Percentiles rank a stretch among this genome's conserved stretches.
Evolutionary conservation across 139 green algal genomes (phyloP).

Genomic region (Penium margaritaceum): DNA sequence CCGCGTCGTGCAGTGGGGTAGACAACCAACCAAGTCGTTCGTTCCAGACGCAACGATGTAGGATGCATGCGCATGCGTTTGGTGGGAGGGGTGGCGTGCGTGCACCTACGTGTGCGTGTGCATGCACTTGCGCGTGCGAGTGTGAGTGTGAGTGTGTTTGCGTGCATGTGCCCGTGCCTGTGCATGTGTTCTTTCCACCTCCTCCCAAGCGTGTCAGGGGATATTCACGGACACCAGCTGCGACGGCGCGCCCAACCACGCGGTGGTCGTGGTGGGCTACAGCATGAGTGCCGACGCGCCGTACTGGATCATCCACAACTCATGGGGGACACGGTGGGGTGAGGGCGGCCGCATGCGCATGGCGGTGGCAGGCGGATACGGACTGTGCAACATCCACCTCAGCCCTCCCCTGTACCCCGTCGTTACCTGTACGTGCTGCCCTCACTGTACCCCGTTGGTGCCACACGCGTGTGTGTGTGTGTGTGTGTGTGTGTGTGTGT

Average conservation of each 20-base stretch:
- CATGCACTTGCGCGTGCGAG: not conserved
- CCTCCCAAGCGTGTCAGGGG: too few relatives aligned
- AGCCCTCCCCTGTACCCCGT: not conserved
- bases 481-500: not conserved
- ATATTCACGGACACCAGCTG: not conserved
- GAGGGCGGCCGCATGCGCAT: conserved; percentile 12
- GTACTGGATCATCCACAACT: conserved; percentile 95
- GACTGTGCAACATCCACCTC: not conserved
- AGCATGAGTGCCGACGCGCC: conserved; percentile 43
- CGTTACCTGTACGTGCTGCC: not conserved
- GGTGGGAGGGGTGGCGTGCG: not conserved
- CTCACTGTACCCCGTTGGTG: not conserved
- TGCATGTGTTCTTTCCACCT: too few relatives aligned
- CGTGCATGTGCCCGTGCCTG: too few relatives aligned
- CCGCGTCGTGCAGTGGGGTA: too few relatives aligned
- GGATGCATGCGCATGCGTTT: not conserved
- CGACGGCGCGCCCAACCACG: conserved; percentile 71
- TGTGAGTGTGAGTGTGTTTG: not conserved
- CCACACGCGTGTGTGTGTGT: not conserved
- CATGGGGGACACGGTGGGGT: conserved; percentile 78
- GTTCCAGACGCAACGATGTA: too few relatives aligned
- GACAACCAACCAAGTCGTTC: too few relatives aligned
- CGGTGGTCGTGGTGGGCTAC: conserved; percentile 88
- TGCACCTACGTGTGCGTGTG: not conserved
- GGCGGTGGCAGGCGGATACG: not conserved